Base-by-base conservation (phyloP, 2,329 filamentous ascomycete genomes). In the Penicillium expansum region DNA sequence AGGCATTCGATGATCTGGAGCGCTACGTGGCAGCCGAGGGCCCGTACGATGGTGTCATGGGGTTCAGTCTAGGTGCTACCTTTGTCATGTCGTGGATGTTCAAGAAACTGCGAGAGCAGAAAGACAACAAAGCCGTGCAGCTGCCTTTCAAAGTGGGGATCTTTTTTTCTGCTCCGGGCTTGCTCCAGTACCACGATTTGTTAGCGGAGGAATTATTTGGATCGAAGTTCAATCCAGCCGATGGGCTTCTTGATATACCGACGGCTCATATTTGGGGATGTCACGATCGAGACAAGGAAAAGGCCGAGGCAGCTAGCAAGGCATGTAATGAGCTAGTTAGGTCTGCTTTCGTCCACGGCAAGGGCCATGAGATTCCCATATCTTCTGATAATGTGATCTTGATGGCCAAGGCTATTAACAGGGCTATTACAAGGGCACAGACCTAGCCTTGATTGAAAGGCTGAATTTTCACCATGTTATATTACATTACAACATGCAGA, bases 31-130 rank as follows among this genome's bases (percentile, higher is more conserved):
- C 61, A 8, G 58, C 61, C 16, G 62, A 69, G n/a, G 68, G 65
- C 0, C 68, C 68, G 1, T 71, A 67, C 27, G 68, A 71, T 24
- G 68, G 64, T 11, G 56, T 70, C 10, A 59, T 71, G 13, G 69
- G 65, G 6, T 71, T 70, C 49, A 67, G 62, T 33, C 55, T 67
- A 22, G 67, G 66, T 7, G 67, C 58, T 9, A 61, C 65, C 0
- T 57, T 70, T 27, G 62, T 64, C 2, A 52, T 62, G 3, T 55
- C 54, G 5, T 65, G 56, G 29, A 49, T 69, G 33, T 32, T 60
- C 11, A 22, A 61, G 6, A 48, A 39, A 20, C 20, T 49, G n/a
- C 54, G 53, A 2, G 45, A 62, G 13, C 41, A 57, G 22, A 32
- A 45, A 35, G 13, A 51, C 10, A 38, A 51, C 13, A 29, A 48